A percentile compares a stretch with the other conserved stretches of the same genome.
Conservation (phyloP, 2,329 filamentous ascomycete genomes). For the Verticillium isaacii region DNA sequence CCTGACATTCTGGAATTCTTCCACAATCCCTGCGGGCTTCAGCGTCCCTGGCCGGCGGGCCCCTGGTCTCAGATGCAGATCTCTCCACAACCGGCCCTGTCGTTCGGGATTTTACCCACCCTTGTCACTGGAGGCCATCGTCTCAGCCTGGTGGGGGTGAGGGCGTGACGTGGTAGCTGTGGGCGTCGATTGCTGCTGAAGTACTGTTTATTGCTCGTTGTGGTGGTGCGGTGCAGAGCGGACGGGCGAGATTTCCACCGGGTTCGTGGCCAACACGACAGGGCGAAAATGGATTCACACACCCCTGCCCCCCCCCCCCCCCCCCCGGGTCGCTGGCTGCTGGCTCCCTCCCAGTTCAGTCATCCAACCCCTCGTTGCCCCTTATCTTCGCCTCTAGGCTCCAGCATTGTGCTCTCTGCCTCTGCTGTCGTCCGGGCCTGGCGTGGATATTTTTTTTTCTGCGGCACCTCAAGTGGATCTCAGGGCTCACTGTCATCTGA, state of each 20-base stretch:
- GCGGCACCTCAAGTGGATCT: neutral
- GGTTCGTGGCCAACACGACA: neutral
- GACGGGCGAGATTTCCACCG: neutral
- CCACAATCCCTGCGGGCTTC: conserved; percentile 1
- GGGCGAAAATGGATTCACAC: neutral
- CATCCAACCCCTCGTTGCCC: neutral
- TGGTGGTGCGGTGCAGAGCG: neutral
- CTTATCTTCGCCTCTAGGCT: neutral
- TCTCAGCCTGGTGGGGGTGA: neutral
- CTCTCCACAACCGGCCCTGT: conserved; percentile 4
- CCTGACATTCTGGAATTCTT: conserved; percentile 1
- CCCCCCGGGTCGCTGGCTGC: too few species aligned
- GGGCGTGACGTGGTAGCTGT: neutral
- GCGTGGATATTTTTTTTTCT: neutral
- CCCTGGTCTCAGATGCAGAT: conserved; percentile 3
- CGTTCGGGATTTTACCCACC: conserved; percentile 2
- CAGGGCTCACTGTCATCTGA: neutral
- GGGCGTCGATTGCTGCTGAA: too few species aligned
- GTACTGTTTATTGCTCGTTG: too few species aligned
- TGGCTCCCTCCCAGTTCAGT: neutral
- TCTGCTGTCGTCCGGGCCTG: neutral
- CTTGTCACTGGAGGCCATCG: neutral
- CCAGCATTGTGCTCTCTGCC: neutral
- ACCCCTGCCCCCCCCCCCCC: neutral
- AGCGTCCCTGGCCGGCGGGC: neutral